A percentile compares a stretch with the other conserved stretches of the same genome.
phyloP scores from a whole-genome alignment of 345 rosid species.

The Acer yangbiense region DNA sequence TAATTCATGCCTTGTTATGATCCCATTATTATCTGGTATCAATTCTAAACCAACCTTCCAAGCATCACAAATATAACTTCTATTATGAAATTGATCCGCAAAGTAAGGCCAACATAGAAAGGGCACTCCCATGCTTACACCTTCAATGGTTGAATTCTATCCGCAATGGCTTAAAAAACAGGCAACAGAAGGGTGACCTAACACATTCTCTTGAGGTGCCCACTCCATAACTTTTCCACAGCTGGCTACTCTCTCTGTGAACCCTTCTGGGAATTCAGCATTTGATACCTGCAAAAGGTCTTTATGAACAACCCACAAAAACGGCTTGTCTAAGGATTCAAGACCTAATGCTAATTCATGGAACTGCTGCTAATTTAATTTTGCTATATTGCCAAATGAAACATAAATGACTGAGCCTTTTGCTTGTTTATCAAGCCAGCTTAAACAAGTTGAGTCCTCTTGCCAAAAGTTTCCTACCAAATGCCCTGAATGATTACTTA shows the following conservation, averaged over 20 bases:
- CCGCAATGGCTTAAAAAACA: conserved; percentile 44
- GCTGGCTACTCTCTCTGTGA: conserved; percentile 19
- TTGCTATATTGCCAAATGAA: conserved; percentile 45
- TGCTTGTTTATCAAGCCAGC: conserved; percentile 48
- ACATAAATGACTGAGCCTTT: conserved; percentile 42
- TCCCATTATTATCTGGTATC: conserved; percentile 24
- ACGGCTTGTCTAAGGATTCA: conserved; percentile 27
- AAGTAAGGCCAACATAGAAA: conserved; percentile 46
- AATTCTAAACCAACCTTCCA: conserved; percentile 31
- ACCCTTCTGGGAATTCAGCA: conserved; percentile 23
- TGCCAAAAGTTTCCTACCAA: conserved; percentile 26
- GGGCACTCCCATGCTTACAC: conserved; percentile 33
- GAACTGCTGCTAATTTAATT: conserved; percentile 29
- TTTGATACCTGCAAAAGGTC: background rate
- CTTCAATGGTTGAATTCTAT: conserved; percentile 42
- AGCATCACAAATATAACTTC: conserved; percentile 28
- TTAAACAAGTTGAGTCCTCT: conserved; percentile 34
- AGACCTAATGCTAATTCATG: conserved; percentile 41
- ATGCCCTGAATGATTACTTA: background rate
- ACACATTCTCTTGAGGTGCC: conserved; percentile 39
- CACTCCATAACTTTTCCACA: conserved; percentile 31
- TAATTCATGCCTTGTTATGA: conserved; percentile 32
- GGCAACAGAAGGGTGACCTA: conserved; percentile 28
- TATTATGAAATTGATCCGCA: conserved; percentile 36
- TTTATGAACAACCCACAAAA: conserved; percentile 38